Percentiles rank a stretch among this genome's conserved stretches.
Evolutionary conservation across 169 alveolate species (phyloP).

Genomic region (Plasmodium knowlesi): DNA sequence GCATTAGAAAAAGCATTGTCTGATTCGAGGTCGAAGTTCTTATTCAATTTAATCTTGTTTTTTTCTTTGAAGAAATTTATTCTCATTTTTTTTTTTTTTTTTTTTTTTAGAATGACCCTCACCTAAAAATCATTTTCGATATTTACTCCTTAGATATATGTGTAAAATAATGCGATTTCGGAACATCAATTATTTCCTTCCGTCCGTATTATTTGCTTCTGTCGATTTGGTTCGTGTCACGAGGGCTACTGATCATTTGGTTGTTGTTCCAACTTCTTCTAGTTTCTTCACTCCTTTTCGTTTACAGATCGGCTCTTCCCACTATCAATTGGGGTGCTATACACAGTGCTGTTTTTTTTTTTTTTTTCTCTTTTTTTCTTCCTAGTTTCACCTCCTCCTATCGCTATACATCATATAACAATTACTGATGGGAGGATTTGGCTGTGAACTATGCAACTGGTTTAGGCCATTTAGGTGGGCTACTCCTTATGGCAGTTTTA

Average conservation of each 20-base stretch:
- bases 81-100: slow-evolving; percentile 56
- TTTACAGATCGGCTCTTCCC: not conserved
- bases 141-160: not conserved
- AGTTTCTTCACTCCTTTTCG: not conserved
- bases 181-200: slow-evolving; percentile 4
- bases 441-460: slow-evolving; percentile 1
- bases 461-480: not conserved
- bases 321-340: not conserved
- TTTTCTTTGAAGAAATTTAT: slow-evolving; percentile 74
- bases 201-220: not conserved
- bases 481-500: not conserved
- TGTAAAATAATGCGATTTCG: not conserved
- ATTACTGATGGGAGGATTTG: not conserved
- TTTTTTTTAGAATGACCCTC: slow-evolving; percentile 25
- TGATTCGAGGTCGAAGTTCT: slow-evolving; percentile 28
- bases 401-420: not conserved
- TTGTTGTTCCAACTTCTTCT: not conserved
- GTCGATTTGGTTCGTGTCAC: not conserved
- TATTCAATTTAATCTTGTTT: slow-evolving; percentile 54
- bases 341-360: not conserved
- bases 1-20: slow-evolving; percentile 63
- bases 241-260: not conserved
- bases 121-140: slow-evolving; percentile 65
- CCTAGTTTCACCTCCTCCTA: not conserved
- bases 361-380: not conserved